Evolutionary conservation across 2,329 filamentous ascomycete species (phyloP), one percentile per base, ranked within the genome.

Genomic region (Epichloe glyceriae): DNA sequence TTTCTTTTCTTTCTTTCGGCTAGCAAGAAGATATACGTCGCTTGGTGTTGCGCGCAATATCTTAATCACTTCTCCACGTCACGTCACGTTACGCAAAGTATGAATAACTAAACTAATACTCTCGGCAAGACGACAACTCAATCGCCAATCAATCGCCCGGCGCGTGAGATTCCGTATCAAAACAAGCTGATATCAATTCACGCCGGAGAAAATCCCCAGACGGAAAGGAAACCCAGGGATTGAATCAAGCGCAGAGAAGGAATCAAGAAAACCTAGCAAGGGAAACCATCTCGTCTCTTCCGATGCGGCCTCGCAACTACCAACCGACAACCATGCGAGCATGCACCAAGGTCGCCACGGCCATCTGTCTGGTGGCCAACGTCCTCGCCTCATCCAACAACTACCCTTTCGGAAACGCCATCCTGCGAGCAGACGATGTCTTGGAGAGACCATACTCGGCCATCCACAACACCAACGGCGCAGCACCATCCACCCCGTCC

Each of bases 371-470:
- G 22, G n/a, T 46, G 37, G 34, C 38, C 43, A 41, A 35, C 12
- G 44, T 43, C 26, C 30, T 46, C 38, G 42, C 42, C 38, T 37
- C 38, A 5, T 19, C 15, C 37, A 41, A 20, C 6, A 46, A 45
- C 37, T 35, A 39, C 42, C 3, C 41, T 14, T 19, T 43, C 11
- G 43, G n/a, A 22, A 22, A 33, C 26, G 14, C 43, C 14, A 20
- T 54, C 12, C 46, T 54, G 11, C 38, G 52, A 35, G 34, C 50
- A 26, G 39, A 52, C n/a, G 52, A 54, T 34, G 50, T 52, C 26
- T 43, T 52, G 12, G 33, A 44, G 22, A 47, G 43, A 37, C 50
- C 52, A 11, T 52, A 49, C 30, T 50, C 50, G 15, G 50, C 30
- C 5, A 14, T 47, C 19, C 22, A 50, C 17, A 44, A 39, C 15